Evolutionary conservation across 2,329 filamentous ascomycete genomes (phyloP).

Genomic region (Ascochyta clinopodiicola): DNA sequence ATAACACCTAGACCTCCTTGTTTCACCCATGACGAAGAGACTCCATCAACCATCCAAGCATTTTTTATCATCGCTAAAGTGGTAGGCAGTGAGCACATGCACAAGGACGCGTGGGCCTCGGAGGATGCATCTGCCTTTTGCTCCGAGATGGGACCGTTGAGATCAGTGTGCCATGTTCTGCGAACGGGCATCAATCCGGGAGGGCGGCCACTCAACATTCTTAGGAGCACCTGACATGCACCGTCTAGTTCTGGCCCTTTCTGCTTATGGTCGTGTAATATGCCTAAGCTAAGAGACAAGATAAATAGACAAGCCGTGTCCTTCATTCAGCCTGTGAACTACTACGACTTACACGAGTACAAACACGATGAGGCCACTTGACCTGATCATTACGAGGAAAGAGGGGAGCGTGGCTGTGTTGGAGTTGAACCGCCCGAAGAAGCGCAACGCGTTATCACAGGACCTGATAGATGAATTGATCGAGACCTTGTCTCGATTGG

Average conservation of each 20-base stretch:
- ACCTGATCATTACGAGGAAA: constrained; percentile 22
- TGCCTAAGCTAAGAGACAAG: not conserved
- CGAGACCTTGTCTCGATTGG: constrained; percentile 22
- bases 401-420: constrained; percentile 55
- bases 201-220: not conserved
- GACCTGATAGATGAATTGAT: constrained; percentile 54
- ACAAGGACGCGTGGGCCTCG: not conserved
- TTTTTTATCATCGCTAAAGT: not conserved
- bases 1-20: not conserved
- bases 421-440: constrained; percentile 61
- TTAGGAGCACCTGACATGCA: not conserved
- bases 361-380: constrained; percentile 11
- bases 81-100: not conserved
- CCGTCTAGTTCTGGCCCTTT: not conserved
- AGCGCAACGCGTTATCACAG: constrained; percentile 65
- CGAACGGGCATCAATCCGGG: not conserved
- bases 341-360: not conserved
- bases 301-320: constrained; percentile 8
- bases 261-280: not conserved
- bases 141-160: not conserved
- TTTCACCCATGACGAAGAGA: not conserved
- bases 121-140: not conserved
- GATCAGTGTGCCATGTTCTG: not conserved
- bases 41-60: not conserved
- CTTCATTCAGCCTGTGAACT: not conserved